phyloP scores from a whole-genome alignment of 805 yeast species.

The Spathaspora boniae region DNA sequence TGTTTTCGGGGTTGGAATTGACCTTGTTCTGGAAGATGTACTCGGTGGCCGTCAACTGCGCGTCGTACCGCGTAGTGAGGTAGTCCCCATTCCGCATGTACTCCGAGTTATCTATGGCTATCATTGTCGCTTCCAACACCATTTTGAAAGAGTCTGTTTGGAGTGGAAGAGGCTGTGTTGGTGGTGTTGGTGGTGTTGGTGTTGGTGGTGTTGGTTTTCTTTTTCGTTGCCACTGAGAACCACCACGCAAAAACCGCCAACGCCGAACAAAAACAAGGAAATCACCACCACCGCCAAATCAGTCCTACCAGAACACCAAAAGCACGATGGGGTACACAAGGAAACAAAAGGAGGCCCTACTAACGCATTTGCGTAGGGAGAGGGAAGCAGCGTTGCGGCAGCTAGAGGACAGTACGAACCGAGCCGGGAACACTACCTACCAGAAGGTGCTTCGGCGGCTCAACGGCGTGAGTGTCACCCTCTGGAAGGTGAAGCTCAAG shows the following conservation, averaged over 20 bases:
- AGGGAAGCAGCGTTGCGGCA: conserved; percentile 17
- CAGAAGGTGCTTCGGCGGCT: conserved; percentile 39
- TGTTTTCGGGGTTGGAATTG: conserved; percentile 86
- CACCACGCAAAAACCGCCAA: conserved; percentile 5
- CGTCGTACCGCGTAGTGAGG: conserved; percentile 81
- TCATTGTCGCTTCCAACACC: conserved; percentile 96
- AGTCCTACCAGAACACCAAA: too few species aligned
- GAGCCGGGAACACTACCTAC: conserved; percentile 25
- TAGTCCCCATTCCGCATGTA: conserved; percentile 95
- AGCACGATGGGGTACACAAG: conserved; percentile 18
- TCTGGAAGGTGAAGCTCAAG: conserved; percentile 46
- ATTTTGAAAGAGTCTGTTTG: conserved; percentile 33
- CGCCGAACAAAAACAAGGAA: not conserved
- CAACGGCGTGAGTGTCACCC: conserved; percentile 44
- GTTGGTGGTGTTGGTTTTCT: not conserved
- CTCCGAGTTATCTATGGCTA: conserved; percentile 93
- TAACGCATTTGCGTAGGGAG: conserved; percentile 24
- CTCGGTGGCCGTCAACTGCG: conserved; percentile 88
- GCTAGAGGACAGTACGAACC: conserved; percentile 23
- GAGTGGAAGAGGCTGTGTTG: not conserved
- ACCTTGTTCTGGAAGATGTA: conserved; percentile 81
- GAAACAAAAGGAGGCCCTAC: conserved; percentile 35
- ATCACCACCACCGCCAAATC: too few species aligned
- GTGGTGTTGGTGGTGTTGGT: not conserved
- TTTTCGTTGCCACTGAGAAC: conserved; percentile 5